Base-by-base conservation (phyloP, 2,329 filamentous ascomycete genomes). In the Dryadomyces quercus-mongolicae region DNA sequence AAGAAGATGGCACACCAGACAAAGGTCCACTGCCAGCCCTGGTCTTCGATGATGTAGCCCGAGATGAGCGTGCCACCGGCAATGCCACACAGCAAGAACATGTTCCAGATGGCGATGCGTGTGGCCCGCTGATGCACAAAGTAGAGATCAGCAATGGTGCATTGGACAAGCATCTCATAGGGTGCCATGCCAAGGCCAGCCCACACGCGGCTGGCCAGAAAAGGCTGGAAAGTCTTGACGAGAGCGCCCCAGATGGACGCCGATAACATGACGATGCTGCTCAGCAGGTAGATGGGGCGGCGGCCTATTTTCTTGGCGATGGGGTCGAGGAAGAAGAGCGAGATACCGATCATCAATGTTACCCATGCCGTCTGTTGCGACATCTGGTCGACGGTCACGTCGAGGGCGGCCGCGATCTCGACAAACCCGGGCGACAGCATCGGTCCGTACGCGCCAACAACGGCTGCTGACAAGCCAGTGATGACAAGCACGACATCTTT, bases 351-450 rank as follows among this genome's bases (percentile, higher is more conserved):
- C 38, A 68, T 66, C 15, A 78, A 66, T 40, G 75, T 73, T 5
- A 74, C 62, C 73, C 73, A 76, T 1, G 73, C 71, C 0, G 73
- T 75, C 5, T 70, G 64, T 58, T 75, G 70, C 0, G 70, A 68
- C 5, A 77, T 65, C 1, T 64, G 67, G 40, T 70, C 68, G 56
- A 75, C 64, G 1, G 67, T 68, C 55, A 76, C 72, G 50, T 67
- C 58, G 5, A 76, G 66, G 42, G 71, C 64, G 5, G 62, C 62
- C 0, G 74, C 65, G 43, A 78, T 71, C 40, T 70, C 64, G 21
- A 74, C 68, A 55, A 77, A 75, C 2, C 74, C 73, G 2, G 74
- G 73, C 1, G 69, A 70, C 5, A 76, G 69, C 74, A 77, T 76
- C 0, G 74, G 74, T 1, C 74, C 74, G 56, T 74, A 77, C 2